Evolutionary conservation across 495 filamentous ascomycete species (phyloP).

Genomic region (Achaetomiella virescens): DNA sequence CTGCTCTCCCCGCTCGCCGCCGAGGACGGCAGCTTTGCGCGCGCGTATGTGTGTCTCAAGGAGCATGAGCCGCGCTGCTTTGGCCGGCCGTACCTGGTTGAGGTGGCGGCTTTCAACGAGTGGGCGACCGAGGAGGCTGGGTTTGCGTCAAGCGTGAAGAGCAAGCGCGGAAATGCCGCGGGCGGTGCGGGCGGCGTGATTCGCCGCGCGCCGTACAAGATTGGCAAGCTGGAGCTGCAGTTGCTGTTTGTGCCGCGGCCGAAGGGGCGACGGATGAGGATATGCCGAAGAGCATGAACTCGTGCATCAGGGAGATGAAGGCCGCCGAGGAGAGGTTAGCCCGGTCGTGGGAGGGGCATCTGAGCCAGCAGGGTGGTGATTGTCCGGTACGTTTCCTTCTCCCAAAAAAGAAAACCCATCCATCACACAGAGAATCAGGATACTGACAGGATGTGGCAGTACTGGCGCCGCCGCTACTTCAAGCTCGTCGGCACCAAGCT

Average conservation of each 20-base stretch:
- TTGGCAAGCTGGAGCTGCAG: constrained; percentile 90
- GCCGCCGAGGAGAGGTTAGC: constrained; percentile 71
- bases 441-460: constrained; percentile 46
- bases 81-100: constrained; percentile 77
- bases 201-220: constrained; percentile 78
- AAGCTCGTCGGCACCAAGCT: constrained; percentile 85
- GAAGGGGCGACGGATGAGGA: constrained; percentile 82
- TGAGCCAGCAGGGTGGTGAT: constrained; percentile 95
- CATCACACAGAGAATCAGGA: too few species aligned
- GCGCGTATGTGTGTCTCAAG: constrained; percentile 86
- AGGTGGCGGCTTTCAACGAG: constrained; percentile 93
- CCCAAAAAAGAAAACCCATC: too few species aligned
- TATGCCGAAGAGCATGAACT: constrained; percentile 98
- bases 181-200: constrained; percentile 34
- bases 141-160: constrained; percentile 72
- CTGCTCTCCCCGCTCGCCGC: constrained; percentile 78
- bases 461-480: constrained; percentile 96
- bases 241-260: constrained; percentile 91
- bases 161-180: constrained; percentile 65
- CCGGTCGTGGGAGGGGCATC: constrained; percentile 74
- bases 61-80: constrained; percentile 83
- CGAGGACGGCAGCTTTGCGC: constrained; percentile 85
- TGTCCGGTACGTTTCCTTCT: constrained; percentile 75
- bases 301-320: constrained; percentile 84
- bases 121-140: constrained; percentile 83